Evolutionary conservation across 805 yeast genomes (phyloP).

Genomic region (Wickerhamomyces canadensis): DNA sequence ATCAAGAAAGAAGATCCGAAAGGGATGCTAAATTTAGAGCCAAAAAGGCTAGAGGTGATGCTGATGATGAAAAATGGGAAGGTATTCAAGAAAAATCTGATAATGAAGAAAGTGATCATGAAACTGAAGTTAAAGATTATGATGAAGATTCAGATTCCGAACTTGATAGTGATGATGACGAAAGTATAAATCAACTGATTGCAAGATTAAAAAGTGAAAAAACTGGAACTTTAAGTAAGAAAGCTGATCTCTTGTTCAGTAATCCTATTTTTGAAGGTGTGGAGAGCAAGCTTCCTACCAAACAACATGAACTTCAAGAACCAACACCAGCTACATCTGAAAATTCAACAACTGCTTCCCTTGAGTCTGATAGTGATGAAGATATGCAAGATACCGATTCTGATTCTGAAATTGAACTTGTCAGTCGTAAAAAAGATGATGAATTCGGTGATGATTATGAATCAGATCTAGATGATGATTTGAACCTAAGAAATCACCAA

Average conservation of each 20-base stretch:
- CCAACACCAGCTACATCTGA: constrained; percentile 7
- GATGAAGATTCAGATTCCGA: constrained; percentile 33
- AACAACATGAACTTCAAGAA: constrained; percentile 4
- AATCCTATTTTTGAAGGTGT: constrained; percentile 50
- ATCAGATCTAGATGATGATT: constrained; percentile 47
- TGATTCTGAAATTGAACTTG: constrained; percentile 38
- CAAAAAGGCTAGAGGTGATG: constrained; percentile 69
- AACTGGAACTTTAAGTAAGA: constrained; percentile 29
- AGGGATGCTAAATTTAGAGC: constrained; percentile 66
- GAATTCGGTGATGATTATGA: constrained; percentile 32
- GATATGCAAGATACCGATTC: constrained; percentile 12
- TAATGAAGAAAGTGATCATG: constrained; percentile 27
- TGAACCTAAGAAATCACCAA: constrained; percentile 42
- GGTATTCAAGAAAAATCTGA: constrained; percentile 48
- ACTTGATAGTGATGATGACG: constrained; percentile 56
- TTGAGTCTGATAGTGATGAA: constrained; percentile 15
- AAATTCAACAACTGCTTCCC: constrained; percentile 19
- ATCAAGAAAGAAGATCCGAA: constrained; percentile 62
- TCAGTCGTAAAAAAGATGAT: constrained; percentile 34
- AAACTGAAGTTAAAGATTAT: constrained; percentile 34
- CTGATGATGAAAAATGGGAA: constrained; percentile 72
- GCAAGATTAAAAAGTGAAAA: constrained; percentile 49
- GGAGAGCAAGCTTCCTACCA: constrained; percentile 26
- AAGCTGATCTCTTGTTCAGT: constrained; percentile 41
- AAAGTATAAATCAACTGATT: constrained; percentile 55